Evolutionary conservation across 768 basidiomycete genomes (phyloP).

Genomic region (Bullera alba): DNA sequence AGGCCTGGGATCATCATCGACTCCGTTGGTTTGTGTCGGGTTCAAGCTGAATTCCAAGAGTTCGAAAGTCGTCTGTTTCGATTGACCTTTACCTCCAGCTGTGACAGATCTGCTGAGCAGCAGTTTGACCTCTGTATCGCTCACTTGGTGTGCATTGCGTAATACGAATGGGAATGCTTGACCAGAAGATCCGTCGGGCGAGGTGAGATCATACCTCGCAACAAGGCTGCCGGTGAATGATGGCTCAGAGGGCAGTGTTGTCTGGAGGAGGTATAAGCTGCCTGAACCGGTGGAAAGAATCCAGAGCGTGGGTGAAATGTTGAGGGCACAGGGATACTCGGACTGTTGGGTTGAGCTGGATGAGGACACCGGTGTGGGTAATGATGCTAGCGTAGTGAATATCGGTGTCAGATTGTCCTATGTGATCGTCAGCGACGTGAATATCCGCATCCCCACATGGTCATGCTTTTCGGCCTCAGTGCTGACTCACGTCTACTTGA

Average conservation of each 20-base stretch:
- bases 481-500: conserved; percentile 21
- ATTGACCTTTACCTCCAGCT: not conserved
- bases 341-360: conserved; percentile 4
- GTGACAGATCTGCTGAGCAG: conserved; percentile 19
- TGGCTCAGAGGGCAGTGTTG: too few species aligned
- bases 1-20: conserved; percentile 3
- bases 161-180: too few species aligned
- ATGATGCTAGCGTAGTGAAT: conserved; percentile 15
- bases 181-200: too few species aligned
- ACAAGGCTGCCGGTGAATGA: too few species aligned
- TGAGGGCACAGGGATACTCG: too few species aligned
- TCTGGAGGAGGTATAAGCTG: too few species aligned
- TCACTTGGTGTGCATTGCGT: too few species aligned
- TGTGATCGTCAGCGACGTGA: not conserved
- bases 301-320: too few species aligned
- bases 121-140: too few species aligned
- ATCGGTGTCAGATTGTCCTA: conserved; percentile 19
- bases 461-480: not conserved
- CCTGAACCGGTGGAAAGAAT: too few species aligned
- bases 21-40: conserved; percentile 4
- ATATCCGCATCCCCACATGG: not conserved
- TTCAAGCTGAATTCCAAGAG: conserved; percentile 24
- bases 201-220: too few species aligned
- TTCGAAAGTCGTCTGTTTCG: conserved; percentile 22
- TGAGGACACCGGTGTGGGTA: conserved; percentile 30